Conservation (phyloP, 1,284 basidiomycete genomes). For the Cystobasidium pallidum region DNA sequence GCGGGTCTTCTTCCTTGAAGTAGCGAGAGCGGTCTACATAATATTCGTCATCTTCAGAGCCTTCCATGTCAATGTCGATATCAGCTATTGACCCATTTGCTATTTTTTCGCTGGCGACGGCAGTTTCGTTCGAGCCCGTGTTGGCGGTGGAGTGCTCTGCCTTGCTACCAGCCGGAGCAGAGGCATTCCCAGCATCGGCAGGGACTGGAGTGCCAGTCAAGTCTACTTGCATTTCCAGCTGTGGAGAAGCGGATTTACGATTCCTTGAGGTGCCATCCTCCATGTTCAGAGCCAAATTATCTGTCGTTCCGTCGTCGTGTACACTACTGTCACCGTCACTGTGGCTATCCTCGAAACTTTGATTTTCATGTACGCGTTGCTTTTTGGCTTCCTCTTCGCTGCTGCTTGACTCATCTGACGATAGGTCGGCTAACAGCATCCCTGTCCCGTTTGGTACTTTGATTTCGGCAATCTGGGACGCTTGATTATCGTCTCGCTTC, state of each 20-base stretch:
- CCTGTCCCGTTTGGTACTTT: not conserved
- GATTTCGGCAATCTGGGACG: not conserved
- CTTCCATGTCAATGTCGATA: not conserved
- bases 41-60: slow-evolving; percentile 11
- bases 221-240: not conserved
- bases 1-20: slow-evolving; percentile 43
- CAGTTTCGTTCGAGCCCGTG: not conserved
- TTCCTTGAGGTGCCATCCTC: not conserved
- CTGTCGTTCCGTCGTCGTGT: slow-evolving; percentile 1
- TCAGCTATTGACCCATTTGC: not conserved
- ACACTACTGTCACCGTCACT: slow-evolving; percentile 5
- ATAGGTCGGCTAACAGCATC: slow-evolving; percentile 7
- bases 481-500: not conserved
- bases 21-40: slow-evolving; percentile 25
- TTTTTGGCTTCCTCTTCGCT: slow-evolving; percentile 10
- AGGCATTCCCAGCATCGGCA: not conserved
- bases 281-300: slow-evolving; percentile 25
- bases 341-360: not conserved
- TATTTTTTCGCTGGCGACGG: not conserved
- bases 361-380: not conserved
- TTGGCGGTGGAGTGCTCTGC: not conserved
- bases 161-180: not conserved
- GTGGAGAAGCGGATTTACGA: not conserved
- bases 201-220: not conserved
- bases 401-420: slow-evolving; percentile 4